phyloP scores from a whole-genome alignment of 1,284 basidiomycete species.

The Peniophora sp. region DNA sequence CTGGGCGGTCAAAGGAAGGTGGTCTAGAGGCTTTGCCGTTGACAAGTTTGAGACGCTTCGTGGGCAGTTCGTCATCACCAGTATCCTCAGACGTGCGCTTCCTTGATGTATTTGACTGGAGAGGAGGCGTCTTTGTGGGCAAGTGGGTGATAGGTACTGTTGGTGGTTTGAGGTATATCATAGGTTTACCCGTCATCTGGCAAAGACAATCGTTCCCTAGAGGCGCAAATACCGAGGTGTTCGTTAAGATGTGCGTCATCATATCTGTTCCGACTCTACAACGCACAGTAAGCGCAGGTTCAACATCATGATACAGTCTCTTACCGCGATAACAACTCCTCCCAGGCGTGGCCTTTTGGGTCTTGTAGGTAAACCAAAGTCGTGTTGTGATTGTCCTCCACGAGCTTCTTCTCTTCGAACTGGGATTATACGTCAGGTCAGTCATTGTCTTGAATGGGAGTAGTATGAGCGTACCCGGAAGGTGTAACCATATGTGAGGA shows the following conservation, averaged over 20 bases:
- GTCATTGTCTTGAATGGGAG: too few species aligned
- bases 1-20: not conserved
- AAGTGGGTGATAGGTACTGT: slow-evolving; percentile 1
- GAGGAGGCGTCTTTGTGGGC: not conserved
- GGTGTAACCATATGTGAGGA: too few species aligned
- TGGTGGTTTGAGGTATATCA: slow-evolving; percentile 40
- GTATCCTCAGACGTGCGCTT: slow-evolving; percentile 1
- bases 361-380: too few species aligned
- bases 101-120: too few species aligned
- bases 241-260: slow-evolving; percentile 67
- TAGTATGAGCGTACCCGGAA: too few species aligned
- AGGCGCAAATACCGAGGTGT: slow-evolving; percentile 64
- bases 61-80: slow-evolving; percentile 4
- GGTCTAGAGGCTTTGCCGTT: not conserved
- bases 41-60: not conserved
- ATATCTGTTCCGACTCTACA: slow-evolving; percentile 61
- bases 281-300: too few species aligned
- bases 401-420: too few species aligned
- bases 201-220: slow-evolving; percentile 76
- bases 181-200: slow-evolving; percentile 67
- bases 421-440: too few species aligned
- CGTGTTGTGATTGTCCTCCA: too few species aligned
- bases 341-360: too few species aligned
- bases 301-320: too few species aligned
- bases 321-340: slow-evolving; percentile 2